Percentiles rank a stretch among this genome's conserved stretches.
Conservation (phyloP, 768 basidiomycete genomes). For the Hortiboletus campestris region DNA sequence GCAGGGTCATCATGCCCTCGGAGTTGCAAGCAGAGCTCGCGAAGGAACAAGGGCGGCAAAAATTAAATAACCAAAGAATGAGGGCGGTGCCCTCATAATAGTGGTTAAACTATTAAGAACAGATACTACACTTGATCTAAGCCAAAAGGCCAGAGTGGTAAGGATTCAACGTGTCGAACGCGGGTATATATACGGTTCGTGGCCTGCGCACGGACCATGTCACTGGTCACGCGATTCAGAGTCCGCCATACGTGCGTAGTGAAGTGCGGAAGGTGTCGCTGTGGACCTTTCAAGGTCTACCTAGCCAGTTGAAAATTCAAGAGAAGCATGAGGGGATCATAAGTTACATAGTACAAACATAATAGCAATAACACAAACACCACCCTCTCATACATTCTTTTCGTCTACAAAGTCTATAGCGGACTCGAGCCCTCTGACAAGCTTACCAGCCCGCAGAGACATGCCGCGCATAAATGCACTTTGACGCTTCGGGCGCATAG, state of each 20-base stretch:
- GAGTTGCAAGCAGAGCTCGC: constrained; percentile 45
- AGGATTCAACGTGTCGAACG: constrained; percentile 7
- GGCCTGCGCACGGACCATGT: constrained; percentile 15
- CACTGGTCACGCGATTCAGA: neutral
- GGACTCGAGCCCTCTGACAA: constrained; percentile 39
- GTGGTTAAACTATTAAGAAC: constrained; percentile 64
- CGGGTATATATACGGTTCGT: constrained; percentile 1
- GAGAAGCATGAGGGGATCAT: too few species aligned
- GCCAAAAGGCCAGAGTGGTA: constrained; percentile 53
- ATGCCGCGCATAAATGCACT: constrained; percentile 33
- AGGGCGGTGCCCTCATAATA: constrained; percentile 55
- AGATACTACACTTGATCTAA: constrained; percentile 81
- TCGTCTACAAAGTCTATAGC: constrained; percentile 43
- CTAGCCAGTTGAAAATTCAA: too few species aligned
- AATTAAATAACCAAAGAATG: constrained; percentile 54
- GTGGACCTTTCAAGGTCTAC: too few species aligned
- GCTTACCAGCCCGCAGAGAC: constrained; percentile 33
- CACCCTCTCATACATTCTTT: neutral
- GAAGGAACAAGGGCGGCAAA: constrained; percentile 27
- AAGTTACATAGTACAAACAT: neutral
- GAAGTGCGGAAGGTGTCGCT: too few species aligned
- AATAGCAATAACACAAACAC: neutral
- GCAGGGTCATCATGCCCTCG: constrained; percentile 40
- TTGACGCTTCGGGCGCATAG: constrained; percentile 26
- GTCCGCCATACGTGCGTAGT: too few species aligned